Base-by-base conservation (phyloP, 352 stramenopile genomes). In the Paralagenidium karlingii region DNA sequence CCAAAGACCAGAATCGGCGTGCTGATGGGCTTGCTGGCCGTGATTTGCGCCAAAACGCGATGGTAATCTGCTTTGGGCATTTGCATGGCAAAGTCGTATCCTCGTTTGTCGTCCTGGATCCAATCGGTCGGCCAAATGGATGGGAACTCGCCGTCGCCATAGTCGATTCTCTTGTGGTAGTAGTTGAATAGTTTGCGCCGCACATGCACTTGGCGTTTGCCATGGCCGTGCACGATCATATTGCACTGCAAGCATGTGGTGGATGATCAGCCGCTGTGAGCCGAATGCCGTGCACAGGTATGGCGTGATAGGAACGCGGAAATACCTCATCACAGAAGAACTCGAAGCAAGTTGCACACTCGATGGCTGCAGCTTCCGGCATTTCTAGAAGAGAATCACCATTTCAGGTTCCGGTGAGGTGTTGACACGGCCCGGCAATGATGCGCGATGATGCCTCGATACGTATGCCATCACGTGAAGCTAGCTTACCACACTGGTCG, bases 111-210 rank as follows among this genome's bases (percentile, higher is more conserved):
- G 51, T 94, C 86, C 43, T 96, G 82, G 7, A 75, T 45, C 6
- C 90, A 78, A 37, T 96, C 86, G 0, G 78, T 78, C 8, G 81
- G 86, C 86, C 86, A 96, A 21, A 70, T 60, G 9, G 78, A 94
- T 11, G 83, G 82, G 40, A 95, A 96, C 8, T 82, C 74, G 20
- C 82, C 83, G 43, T 96, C 79, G 40, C 80, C 79, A 34, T 94
- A 96, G 52, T 97, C 88, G 29, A 90, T 70, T n/a, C 88, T 71
- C 20, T 73, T 73, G 20, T 68, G 78, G 49, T 96, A 97, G 43
- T 68, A 95, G 62, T 96, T 87, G 60, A 94, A 96, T 10, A 97
- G 40, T 21, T 65, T 60, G 9, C 83, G 68, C 30, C 73, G 90
- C 21, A 53, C 26, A 53, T 97, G 90, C 1, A 50, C 18, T 3